Percentiles rank a stretch among this genome's conserved stretches.
phyloP scores from a whole-genome alignment of 2,329 filamentous ascomycete species.

The Sporothrix globosa region DNA sequence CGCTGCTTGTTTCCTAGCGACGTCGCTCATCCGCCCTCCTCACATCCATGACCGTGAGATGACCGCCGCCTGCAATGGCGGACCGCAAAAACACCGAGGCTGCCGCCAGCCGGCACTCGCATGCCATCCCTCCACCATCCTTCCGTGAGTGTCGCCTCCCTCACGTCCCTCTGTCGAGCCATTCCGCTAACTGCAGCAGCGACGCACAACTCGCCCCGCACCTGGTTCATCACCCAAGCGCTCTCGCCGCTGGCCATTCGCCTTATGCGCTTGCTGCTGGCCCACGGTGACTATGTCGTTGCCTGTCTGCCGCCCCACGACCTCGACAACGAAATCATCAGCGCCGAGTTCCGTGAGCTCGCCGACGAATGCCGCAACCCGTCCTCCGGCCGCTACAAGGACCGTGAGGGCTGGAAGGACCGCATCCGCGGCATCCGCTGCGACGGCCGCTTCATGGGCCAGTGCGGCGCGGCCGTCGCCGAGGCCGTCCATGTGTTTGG shows the following conservation, averaged over 20 bases:
- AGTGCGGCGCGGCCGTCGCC: conserved; percentile 84
- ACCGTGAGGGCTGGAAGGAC: conserved; percentile 78
- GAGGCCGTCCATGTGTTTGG: conserved; percentile 85
- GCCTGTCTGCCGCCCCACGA: conserved; percentile 79
- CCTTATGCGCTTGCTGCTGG: conserved; percentile 76
- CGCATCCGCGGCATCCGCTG: conserved; percentile 69
- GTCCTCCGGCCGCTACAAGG: conserved; percentile 52
- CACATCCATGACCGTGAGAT: conserved; percentile 20
- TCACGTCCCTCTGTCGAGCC: no score
- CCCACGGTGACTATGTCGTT: conserved; percentile 89
- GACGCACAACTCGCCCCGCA: conserved; percentile 74
- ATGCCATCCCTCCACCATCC: conserved; percentile 53
- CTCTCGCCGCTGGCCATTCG: conserved; percentile 83
- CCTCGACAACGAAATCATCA: conserved; percentile 75
- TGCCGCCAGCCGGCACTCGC: conserved; percentile 48
- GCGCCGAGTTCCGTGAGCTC: conserved; percentile 78
- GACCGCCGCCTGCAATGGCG: conserved; percentile 43
- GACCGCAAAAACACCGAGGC: conserved; percentile 53
- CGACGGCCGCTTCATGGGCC: conserved; percentile 64
- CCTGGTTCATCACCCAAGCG: conserved; percentile 90
- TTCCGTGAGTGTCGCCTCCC: conserved; percentile 48
- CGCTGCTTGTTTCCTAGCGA: not conserved
- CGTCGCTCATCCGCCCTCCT: not conserved
- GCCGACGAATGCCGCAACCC: conserved; percentile 65
- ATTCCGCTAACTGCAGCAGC: conserved; percentile 45